Conservation (phyloP, 805 yeast species). For the Saccharomyces jurei region DNA sequence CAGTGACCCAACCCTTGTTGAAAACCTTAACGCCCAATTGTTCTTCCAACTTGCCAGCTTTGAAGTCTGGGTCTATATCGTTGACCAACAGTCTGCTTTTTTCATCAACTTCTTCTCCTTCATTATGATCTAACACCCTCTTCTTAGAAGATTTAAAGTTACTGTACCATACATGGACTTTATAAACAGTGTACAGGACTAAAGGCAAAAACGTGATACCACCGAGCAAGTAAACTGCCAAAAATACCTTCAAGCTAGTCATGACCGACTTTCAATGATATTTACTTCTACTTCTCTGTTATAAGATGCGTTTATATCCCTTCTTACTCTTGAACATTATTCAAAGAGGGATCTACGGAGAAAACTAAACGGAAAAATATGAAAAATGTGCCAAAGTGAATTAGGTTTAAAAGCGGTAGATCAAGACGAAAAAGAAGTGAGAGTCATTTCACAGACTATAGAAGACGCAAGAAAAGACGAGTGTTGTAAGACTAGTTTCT, state of each 20-base stretch:
- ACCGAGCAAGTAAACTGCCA: constrained; percentile 57
- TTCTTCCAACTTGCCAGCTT: constrained; percentile 62
- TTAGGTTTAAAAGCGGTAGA: neutral
- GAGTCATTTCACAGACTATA: neutral
- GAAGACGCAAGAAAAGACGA: neutral
- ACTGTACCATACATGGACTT: constrained; percentile 34
- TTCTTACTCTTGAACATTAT: neutral
- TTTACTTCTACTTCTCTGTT: neutral
- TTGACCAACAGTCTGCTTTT: constrained; percentile 9
- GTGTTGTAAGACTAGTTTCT: constrained; percentile 6
- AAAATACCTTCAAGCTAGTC: constrained; percentile 27
- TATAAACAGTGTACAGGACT: constrained; percentile 27
- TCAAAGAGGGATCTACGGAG: neutral
- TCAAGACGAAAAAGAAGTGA: neutral
- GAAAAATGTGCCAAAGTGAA: neutral
- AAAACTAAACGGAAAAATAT: neutral
- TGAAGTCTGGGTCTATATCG: constrained; percentile 35
- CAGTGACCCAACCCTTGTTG: constrained; percentile 72
- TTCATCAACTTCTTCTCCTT: constrained; percentile 21
- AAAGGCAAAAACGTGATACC: constrained; percentile 76
- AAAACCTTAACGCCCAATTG: constrained; percentile 53
- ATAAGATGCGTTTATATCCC: neutral
- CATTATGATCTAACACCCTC: constrained; percentile 16
- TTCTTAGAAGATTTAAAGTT: neutral
- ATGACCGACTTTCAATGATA: constrained; percentile 4